Evolutionary conservation across 2,329 filamentous ascomycete species (phyloP).

Genomic region (Beauveria scarabaeidicola): DNA sequence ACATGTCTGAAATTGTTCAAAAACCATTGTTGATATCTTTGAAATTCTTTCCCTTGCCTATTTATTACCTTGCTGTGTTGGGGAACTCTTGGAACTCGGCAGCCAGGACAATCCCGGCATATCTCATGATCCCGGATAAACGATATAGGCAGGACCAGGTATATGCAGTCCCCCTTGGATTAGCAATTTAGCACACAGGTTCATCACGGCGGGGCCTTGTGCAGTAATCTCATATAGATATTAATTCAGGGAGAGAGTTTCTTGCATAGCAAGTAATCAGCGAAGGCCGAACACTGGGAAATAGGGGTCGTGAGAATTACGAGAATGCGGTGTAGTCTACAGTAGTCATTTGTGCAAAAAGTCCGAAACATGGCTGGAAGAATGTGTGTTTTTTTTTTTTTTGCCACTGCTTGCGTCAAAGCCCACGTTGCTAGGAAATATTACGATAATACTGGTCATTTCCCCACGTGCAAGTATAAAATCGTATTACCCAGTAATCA

Average conservation of each 20-base stretch:
- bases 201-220: conserved; percentile 1
- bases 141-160: not conserved
- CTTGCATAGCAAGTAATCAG: too few relatives aligned
- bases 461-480: too few relatives aligned
- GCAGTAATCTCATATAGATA: conserved; percentile 1
- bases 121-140: conserved; percentile 1
- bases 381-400: not conserved
- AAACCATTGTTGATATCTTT: not conserved
- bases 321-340: not conserved
- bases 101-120: not conserved
- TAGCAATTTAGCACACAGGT: not conserved
- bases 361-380: conserved; percentile 2
- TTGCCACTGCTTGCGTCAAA: not conserved
- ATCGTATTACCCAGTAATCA: too few relatives aligned
- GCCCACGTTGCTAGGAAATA: not conserved
- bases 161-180: not conserved
- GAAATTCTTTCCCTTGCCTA: not conserved
- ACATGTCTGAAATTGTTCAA: not conserved
- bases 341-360: not conserved
- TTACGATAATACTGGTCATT: not conserved
- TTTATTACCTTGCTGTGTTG: not conserved
- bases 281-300: not conserved
- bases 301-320: not conserved
- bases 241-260: not conserved
- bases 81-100: too few relatives aligned